Evolutionary conservation across 1,284 basidiomycete species (phyloP).

Genomic region (Puccinia horiana): DNA sequence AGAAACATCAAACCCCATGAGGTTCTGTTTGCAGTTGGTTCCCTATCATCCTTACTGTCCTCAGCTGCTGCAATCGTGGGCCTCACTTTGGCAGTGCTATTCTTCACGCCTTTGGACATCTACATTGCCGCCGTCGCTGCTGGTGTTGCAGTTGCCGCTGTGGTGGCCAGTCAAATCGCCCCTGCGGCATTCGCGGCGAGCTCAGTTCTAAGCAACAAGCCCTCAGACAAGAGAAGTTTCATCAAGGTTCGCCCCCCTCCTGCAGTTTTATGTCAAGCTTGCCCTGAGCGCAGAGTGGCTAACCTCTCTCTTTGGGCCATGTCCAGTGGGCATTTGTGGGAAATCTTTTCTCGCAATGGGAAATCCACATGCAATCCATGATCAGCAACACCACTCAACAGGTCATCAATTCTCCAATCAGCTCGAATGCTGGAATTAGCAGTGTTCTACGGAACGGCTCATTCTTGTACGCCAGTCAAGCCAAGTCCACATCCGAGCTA

Average conservation of each 20-base stretch:
- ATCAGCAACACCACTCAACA: constrained; percentile 42
- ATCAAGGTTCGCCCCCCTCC: constrained; percentile 18
- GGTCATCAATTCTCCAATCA: constrained; percentile 41
- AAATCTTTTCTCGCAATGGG: constrained; percentile 39
- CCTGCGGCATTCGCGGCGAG: constrained; percentile 1
- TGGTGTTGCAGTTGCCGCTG: not conserved
- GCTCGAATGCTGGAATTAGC: constrained; percentile 15
- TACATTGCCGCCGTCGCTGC: not conserved
- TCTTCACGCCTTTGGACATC: not conserved
- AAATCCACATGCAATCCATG: constrained; percentile 33
- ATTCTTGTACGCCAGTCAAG: constrained; percentile 35
- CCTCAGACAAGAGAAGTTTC: constrained; percentile 32
- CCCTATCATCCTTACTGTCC: constrained; percentile 3
- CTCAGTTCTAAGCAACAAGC: not conserved
- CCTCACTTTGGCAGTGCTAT: not conserved
- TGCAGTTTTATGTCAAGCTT: too few relatives aligned
- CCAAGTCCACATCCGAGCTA: constrained; percentile 19
- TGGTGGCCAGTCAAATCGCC: not conserved
- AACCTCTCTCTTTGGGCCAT: not conserved
- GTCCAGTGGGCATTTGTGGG: constrained; percentile 36
- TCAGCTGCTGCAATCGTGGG: constrained; percentile 16
- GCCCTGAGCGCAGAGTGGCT: too few relatives aligned
- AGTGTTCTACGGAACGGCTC: constrained; percentile 29
- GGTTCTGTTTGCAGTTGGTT: not conserved
- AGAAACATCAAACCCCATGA: constrained; percentile 2